Evolutionary conservation across 352 stramenopile genomes (phyloP), one percentile per base, ranked within the genome.

Genomic region (Pythium aquatile): DNA sequence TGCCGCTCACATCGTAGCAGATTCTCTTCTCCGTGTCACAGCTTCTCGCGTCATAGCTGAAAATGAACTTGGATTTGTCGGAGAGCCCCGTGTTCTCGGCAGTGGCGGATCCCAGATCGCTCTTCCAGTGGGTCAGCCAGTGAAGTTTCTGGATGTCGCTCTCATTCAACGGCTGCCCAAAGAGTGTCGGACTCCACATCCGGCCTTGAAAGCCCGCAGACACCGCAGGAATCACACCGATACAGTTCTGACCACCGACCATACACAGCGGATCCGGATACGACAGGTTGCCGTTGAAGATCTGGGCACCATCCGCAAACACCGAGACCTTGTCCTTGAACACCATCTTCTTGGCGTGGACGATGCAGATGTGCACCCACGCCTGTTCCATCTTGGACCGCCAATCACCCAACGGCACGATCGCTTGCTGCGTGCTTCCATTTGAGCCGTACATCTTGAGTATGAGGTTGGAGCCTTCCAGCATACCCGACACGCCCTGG

Each of bases 311-410:
- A 51, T 96, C 73, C n/a, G 87, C 66, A 61, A 75, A 94, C 30
- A 96, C 76, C 0, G 70, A 76, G 10, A 94, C 37, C 64, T 96
- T 96, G 70, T 94, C 87, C 63, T 92, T 94, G 70, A 94, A 96
- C 11, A 96, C 81, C 81, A 96, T 93, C 55, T 93, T 96, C 66
- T 93, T 94, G 1, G 82, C 74, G 62, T 96, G 87, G 1, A 93
- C 83, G 51, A 96, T 72, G 56, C 80, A 91, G 35, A 96, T 47
- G 52, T 93, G 84, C 1, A 87, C 74, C 87, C 85, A 96, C 13
- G 66, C 51, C 26, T 49, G 61, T 58, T 88, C 64, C 76, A 93
- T 88, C 33, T 77, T 74, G 0, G 65, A 61, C 29, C 84, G 65
- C 40, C 68, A 74, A 2, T 79, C 72, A 0, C 58, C 62, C 59